Evolutionary conservation across 768 basidiomycete species (phyloP).

Genomic region (Flagelloscypha sp.): DNA sequence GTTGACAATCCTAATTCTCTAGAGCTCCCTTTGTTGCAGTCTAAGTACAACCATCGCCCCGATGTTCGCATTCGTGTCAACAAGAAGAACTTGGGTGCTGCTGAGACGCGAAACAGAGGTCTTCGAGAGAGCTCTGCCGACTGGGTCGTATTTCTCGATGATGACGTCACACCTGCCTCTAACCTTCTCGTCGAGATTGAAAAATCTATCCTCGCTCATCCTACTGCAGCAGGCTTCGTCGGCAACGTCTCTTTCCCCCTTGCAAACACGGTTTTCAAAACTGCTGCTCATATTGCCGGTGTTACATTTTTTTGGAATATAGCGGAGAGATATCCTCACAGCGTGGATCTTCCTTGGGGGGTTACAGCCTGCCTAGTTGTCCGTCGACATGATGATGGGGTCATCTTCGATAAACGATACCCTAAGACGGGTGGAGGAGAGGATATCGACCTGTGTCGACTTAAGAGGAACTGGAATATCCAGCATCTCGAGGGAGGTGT

Average conservation of each 20-base stretch:
- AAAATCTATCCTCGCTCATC: slow-evolving; percentile 35
- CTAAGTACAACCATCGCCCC: slow-evolving; percentile 30
- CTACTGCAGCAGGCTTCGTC: slow-evolving; percentile 45
- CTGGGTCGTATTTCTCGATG: slow-evolving; percentile 55
- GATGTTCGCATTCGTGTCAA: slow-evolving; percentile 51
- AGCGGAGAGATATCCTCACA: slow-evolving; percentile 33
- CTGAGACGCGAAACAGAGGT: slow-evolving; percentile 47
- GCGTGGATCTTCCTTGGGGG: slow-evolving; percentile 53
- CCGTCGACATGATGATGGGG: slow-evolving; percentile 36
- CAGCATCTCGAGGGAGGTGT: slow-evolving; percentile 19
- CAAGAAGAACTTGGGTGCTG: slow-evolving; percentile 38
- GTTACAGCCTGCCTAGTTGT: slow-evolving; percentile 53
- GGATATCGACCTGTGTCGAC: slow-evolving; percentile 52
- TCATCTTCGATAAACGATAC: slow-evolving; percentile 38
- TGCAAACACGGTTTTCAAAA: slow-evolving; percentile 40
- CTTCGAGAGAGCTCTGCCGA: slow-evolving; percentile 47
- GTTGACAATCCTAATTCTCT: slow-evolving; percentile 46
- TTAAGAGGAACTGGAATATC: slow-evolving; percentile 32
- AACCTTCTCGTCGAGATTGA: slow-evolving; percentile 40
- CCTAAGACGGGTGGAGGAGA: slow-evolving; percentile 62
- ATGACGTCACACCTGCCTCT: slow-evolving; percentile 37
- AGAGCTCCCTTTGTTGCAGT: slow-evolving; percentile 26
- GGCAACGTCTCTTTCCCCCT: slow-evolving; percentile 43
- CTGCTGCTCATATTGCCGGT: slow-evolving; percentile 47
- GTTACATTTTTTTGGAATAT: slow-evolving; percentile 60